Evolutionary conservation across 441 rosid species (phyloP).

Genomic region (Cnidoscolus chayamansa): DNA sequence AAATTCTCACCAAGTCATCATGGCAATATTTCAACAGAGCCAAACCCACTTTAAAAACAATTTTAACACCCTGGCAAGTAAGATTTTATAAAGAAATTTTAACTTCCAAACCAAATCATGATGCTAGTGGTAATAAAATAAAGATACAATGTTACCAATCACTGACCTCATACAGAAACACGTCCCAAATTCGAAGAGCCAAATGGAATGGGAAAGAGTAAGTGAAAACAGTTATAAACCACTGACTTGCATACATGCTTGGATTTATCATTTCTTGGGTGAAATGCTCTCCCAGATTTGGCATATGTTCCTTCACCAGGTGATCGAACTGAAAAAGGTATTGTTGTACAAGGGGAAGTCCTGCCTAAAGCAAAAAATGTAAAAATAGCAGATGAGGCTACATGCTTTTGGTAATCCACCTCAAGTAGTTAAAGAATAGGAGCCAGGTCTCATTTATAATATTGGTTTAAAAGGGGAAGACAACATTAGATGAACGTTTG

Average conservation of each 20-base stretch:
- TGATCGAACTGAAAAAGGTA: slow-evolving; percentile 74
- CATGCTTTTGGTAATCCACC: not conserved
- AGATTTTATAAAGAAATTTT: slow-evolving; percentile 3
- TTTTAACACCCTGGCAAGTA: slow-evolving; percentile 68
- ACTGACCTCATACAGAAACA: slow-evolving; percentile 82
- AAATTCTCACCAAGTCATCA: slow-evolving; percentile 66
- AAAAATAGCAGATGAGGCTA: not conserved
- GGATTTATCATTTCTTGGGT: slow-evolving; percentile 86
- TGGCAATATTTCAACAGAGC: slow-evolving; percentile 82
- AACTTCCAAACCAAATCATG: slow-evolving; percentile 11
- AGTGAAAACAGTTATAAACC: slow-evolving; percentile 94
- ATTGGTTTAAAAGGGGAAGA: not conserved
- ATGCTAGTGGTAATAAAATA: not conserved
- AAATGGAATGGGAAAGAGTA: slow-evolving; percentile 83
- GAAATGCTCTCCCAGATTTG: slow-evolving; percentile 88
- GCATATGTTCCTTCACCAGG: slow-evolving; percentile 74
- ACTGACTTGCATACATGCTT: slow-evolving; percentile 97
- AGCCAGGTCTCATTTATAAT: not conserved
- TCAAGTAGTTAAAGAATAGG: not conserved
- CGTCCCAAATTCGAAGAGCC: slow-evolving; percentile 96
- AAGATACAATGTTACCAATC: not conserved
- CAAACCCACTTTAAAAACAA: slow-evolving; percentile 88
- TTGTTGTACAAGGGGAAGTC: slow-evolving; percentile 93
- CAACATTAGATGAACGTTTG: not conserved
- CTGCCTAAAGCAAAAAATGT: slow-evolving; percentile 46